Base-by-base conservation (phyloP, 2,329 filamentous ascomycete species). In the Chaetomium sp. region DNA sequence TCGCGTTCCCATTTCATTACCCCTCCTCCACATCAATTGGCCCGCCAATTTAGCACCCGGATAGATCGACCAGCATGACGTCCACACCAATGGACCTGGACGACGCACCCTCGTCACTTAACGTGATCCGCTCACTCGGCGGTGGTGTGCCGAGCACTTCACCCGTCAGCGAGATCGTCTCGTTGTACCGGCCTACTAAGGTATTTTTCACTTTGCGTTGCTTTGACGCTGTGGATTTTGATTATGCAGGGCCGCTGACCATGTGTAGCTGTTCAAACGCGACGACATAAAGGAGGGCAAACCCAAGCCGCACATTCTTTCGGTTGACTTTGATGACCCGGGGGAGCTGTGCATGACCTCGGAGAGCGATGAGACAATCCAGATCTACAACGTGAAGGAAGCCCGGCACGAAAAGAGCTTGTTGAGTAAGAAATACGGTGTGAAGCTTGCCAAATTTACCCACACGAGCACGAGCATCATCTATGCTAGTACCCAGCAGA, bases 371-470 rank as follows among this genome's bases (percentile, higher is more conserved):
- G 91, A 96, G 70, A 95, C 89, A 3, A 88, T 99, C 60, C 91
- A 97, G 68, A 86, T 99, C 36, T 99, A 95, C 75, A 95, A 94
- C 66, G 87, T 95, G 60, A 89, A 88, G 66, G 91, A 96, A 62
- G 94, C 94, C 4, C 88, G 88, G 58, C 86, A 91, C 64, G 88
- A 90, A 47, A 97, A 97, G 74, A 87, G 86, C 57, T 79, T 96
- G 47, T 85, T 95, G 51, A 95, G 89, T 73, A 95, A 97, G 69
- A 99, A 99, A 70, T 99, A 99, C 66, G 94, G 94, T 57, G 91
- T 90, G 14, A 94, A 96, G 69, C 80, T 96, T 54, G 94, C 94
- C 40, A 88, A 89, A 64, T 99, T 97, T 71, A 96, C 92, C 1
- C 94, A 97, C 69, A 88, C 92, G 58, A 86, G 86, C 62, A 89